phyloP scores from a whole-genome alignment of 257 asterid genomes.

The Primulina eburnea region DNA sequence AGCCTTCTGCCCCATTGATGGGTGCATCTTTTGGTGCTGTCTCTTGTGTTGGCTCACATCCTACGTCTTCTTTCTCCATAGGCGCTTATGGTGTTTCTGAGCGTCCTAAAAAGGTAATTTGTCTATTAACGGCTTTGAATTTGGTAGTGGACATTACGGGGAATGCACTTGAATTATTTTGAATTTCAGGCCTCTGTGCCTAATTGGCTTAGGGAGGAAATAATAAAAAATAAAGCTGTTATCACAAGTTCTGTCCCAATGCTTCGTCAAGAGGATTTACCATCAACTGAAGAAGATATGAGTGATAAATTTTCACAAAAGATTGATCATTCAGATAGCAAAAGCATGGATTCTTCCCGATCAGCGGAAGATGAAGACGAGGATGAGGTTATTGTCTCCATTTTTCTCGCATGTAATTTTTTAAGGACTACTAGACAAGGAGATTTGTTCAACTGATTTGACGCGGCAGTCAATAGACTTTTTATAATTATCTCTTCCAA shows the following conservation, averaged over 20 bases:
- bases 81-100: slow-evolving; percentile 55
- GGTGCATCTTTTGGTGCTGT: slow-evolving; percentile 64
- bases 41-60: slow-evolving; percentile 54
- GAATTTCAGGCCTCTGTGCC: slow-evolving; percentile 22
- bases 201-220: slow-evolving; percentile 21
- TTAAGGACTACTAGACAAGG: slow-evolving; percentile 5
- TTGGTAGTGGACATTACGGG: slow-evolving; percentile 12
- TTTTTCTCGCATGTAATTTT: too few relatives aligned
- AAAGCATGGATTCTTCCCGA: slow-evolving; percentile 64
- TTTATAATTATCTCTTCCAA: not conserved
- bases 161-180: slow-evolving; percentile 22
- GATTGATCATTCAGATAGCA: slow-evolving; percentile 41
- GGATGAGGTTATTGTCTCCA: slow-evolving; percentile 9
- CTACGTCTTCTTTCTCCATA: slow-evolving; percentile 52
- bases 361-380: slow-evolving; percentile 77
- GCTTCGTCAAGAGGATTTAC: slow-evolving; percentile 45
- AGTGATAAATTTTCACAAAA: slow-evolving; percentile 40
- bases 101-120: slow-evolving; percentile 39
- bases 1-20: slow-evolving; percentile 49
- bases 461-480: not conserved
- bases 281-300: slow-evolving; percentile 63
- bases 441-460: not conserved
- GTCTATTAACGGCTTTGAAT: slow-evolving; percentile 20
- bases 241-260: slow-evolving; percentile 56
- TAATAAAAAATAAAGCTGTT: slow-evolving; percentile 82